Conservation (phyloP, 331 rosid species). For the Malus hybrid region DNA sequence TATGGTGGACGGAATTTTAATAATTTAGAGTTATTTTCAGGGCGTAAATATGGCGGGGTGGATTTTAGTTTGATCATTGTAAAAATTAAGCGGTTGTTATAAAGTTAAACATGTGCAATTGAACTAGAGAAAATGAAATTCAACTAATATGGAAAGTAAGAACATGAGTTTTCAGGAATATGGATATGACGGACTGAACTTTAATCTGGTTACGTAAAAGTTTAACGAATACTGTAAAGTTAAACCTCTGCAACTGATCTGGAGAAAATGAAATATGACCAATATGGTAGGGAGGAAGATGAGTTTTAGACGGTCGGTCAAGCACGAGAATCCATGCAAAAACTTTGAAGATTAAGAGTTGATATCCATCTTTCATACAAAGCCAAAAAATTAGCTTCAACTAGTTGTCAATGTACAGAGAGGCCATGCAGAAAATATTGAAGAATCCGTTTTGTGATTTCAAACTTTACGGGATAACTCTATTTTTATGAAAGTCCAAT, state of each 20-base stretch:
- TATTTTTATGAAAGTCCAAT: background rate
- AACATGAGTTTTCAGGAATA: background rate
- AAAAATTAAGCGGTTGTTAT: too few species aligned
- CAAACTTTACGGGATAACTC: background rate
- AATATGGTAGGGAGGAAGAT: background rate
- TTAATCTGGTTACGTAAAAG: background rate
- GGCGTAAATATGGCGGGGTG: fast-evolving
- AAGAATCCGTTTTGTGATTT: too few species aligned
- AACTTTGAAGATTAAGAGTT: background rate
- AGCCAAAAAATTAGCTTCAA: background rate
- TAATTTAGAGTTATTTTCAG: background rate
- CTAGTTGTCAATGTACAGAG: background rate
- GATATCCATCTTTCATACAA: background rate
- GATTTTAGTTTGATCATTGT: background rate
- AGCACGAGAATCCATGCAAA: background rate
- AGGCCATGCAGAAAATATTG: background rate
- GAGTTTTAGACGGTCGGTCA: background rate
- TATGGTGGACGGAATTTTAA: too few species aligned
- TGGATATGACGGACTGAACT: fast-evolving
- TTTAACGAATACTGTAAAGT: fast-evolving
- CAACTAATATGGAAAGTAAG: background rate
- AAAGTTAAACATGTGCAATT: background rate
- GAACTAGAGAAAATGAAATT: background rate
- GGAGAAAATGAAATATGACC: background rate
- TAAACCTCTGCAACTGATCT: background rate